Conservation (phyloP, 2,329 filamentous ascomycete genomes). For the Diaporthe citrichinensis region DNA sequence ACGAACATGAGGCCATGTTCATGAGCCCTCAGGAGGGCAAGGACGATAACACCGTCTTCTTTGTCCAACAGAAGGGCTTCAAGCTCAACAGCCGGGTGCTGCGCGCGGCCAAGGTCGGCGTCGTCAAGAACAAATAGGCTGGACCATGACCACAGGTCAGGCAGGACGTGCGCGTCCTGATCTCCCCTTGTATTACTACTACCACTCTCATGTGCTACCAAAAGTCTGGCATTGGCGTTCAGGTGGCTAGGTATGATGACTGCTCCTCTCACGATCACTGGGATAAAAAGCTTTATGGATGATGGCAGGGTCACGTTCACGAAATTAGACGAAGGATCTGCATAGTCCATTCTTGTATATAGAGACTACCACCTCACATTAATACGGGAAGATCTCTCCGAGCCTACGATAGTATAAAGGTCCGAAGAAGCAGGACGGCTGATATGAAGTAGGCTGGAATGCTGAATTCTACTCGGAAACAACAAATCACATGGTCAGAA, state of each 20-base stretch:
- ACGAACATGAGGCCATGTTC: conserved; percentile 96
- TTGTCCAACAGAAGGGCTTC: conserved; percentile 96
- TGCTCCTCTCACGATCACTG: conserved; percentile 40
- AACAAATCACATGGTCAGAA: background rate
- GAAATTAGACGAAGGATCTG: conserved; percentile 32
- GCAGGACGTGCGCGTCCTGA: conserved; percentile 1
- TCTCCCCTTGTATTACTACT: conserved; percentile 38
- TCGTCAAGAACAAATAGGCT: conserved; percentile 82
- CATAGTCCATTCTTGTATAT: conserved; percentile 40
- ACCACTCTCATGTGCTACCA: conserved; percentile 27
- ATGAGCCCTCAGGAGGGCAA: conserved; percentile 90
- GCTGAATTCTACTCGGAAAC: background rate
- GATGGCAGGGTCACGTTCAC: conserved; percentile 37
- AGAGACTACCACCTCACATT: conserved; percentile 27
- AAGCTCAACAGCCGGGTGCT: conserved; percentile 90
- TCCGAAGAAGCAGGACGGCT: conserved; percentile 1
- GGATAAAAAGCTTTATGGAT: conserved; percentile 35
- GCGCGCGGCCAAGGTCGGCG: conserved; percentile 94
- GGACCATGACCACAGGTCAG: background rate
- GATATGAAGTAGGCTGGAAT: background rate
- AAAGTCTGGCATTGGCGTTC: conserved; percentile 42
- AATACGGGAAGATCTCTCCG: conserved; percentile 25
- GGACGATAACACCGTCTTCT: conserved; percentile 91
- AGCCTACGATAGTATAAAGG: background rate
- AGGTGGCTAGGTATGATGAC: conserved; percentile 39